Evolutionary conservation across 2,329 filamentous ascomycete genomes (phyloP).

Genomic region (Lasiodiplodia sp.): DNA sequence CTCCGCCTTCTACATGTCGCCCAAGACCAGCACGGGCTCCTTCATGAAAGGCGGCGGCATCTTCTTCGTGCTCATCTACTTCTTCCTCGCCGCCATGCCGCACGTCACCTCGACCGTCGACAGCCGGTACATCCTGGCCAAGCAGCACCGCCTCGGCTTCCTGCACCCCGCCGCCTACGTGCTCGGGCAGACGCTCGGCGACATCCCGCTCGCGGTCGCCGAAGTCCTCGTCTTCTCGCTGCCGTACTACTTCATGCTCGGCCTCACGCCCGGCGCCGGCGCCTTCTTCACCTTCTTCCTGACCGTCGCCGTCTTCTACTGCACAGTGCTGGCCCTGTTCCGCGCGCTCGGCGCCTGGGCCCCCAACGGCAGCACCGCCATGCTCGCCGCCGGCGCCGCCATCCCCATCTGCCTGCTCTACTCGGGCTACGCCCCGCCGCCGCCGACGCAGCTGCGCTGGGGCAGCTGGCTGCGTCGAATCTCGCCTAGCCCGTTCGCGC

Average conservation of each 20-base stretch:
- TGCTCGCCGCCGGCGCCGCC: constrained; percentile 48
- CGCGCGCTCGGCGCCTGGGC: constrained; percentile 45
- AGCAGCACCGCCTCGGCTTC: constrained; percentile 75
- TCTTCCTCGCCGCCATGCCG: constrained; percentile 66
- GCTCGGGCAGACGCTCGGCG: constrained; percentile 64
- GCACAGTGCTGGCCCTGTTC: constrained; percentile 53
- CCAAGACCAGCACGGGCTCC: constrained; percentile 59
- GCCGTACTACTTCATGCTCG: constrained; percentile 71
- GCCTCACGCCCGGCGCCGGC: constrained; percentile 61
- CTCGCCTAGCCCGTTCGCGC: constrained; percentile 71
- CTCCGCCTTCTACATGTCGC: constrained; percentile 63
- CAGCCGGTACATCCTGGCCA: constrained; percentile 69
- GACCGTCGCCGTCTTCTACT: constrained; percentile 66
- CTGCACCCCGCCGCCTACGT: constrained; percentile 68
- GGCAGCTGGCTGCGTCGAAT: constrained; percentile 51
- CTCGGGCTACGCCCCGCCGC: constrained; percentile 49
- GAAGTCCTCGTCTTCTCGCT: constrained; percentile 66
- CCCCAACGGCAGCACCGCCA: constrained; percentile 44
- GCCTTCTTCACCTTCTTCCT: constrained; percentile 69
- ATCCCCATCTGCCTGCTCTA: constrained; percentile 50
- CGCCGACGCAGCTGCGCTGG: constrained; percentile 48
- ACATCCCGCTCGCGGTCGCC: constrained; percentile 65
- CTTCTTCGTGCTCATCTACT: constrained; percentile 69
- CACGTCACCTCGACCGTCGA: constrained; percentile 68
- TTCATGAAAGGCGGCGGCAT: constrained; percentile 68